Percentiles rank a stretch among this genome's conserved stretches.
Conservation (phyloP, 2,329 filamentous ascomycete genomes). For the Sarocladium brachiariae region DNA sequence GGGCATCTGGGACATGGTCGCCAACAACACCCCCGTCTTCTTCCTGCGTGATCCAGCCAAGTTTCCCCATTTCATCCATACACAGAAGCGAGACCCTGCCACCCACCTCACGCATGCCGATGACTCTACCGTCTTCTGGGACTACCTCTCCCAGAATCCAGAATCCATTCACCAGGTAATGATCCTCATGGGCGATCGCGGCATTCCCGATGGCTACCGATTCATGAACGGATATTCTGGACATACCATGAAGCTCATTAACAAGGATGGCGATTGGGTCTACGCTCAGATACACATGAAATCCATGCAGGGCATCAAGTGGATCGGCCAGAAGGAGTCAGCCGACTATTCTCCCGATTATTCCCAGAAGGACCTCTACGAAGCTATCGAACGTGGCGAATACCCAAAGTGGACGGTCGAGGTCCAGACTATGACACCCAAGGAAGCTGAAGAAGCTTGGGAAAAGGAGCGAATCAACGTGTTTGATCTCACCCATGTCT, state of each 20-base stretch:
- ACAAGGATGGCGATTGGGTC: constrained; percentile 44
- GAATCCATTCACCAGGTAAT: constrained; percentile 52
- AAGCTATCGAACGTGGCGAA: constrained; percentile 45
- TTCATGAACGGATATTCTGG: constrained; percentile 49
- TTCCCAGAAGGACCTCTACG: constrained; percentile 44
- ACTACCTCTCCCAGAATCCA: constrained; percentile 52
- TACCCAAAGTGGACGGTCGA: constrained; percentile 49
- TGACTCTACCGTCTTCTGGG: constrained; percentile 61
- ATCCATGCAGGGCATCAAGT: constrained; percentile 45
- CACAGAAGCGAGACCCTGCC: constrained; percentile 65
- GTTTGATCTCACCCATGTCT: constrained; percentile 65
- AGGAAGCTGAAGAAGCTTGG: constrained; percentile 42
- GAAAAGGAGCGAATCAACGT: constrained; percentile 41
- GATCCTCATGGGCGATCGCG: constrained; percentile 50
- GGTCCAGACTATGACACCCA: constrained; percentile 44
- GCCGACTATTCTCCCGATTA: constrained; percentile 39
- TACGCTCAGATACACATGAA: constrained; percentile 49
- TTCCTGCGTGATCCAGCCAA: constrained; percentile 69
- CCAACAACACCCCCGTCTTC: constrained; percentile 69
- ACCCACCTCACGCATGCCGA: constrained; percentile 59
- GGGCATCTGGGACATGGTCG: constrained; percentile 68
- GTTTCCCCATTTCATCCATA: constrained; percentile 68
- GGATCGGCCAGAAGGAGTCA: constrained; percentile 41
- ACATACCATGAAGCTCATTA: constrained; percentile 49
- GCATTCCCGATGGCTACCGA: constrained; percentile 47